Conservation (phyloP, 2,329 filamentous ascomycete genomes). For the Dothidotthia symphoricarpi region DNA sequence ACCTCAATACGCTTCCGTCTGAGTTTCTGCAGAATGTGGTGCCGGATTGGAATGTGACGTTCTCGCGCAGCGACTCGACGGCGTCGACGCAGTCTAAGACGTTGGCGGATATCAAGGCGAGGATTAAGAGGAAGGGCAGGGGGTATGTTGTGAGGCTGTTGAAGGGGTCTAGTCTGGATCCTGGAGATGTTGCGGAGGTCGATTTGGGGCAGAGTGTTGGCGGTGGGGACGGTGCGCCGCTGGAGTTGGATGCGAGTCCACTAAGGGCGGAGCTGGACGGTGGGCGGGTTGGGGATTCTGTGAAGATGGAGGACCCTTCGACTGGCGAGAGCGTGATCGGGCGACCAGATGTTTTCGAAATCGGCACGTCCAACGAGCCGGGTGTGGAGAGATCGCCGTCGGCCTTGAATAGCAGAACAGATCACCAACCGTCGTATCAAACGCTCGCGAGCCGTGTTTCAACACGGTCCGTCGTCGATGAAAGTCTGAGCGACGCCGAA, state of each 20-base stretch:
- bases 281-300: neutral
- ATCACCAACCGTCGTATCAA: neutral
- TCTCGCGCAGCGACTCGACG: conserved; percentile 28
- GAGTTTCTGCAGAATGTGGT: conserved; percentile 33
- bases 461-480: conserved; percentile 20
- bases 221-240: conserved; percentile 2
- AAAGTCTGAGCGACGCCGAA: conserved; percentile 31
- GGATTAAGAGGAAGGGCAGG: conserved; percentile 36
- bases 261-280: conserved; percentile 21
- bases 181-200: conserved; percentile 29
- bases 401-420: neutral
- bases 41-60: conserved; percentile 31
- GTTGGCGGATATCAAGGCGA: conserved; percentile 32
- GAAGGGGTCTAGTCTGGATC: conserved; percentile 25
- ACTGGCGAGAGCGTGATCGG: neutral
- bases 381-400: conserved; percentile 9
- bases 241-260: conserved; percentile 21
- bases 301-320: too few relatives aligned
- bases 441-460: neutral
- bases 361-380: conserved; percentile 26
- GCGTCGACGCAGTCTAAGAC: conserved; percentile 25
- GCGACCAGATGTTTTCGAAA: conserved; percentile 19
- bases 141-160: conserved; percentile 33
- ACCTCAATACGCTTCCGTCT: conserved; percentile 27
- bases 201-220: conserved; percentile 15